Evolutionary conservation across 306 rosid species (phyloP).

Genomic region (Prunus campanulata): DNA sequence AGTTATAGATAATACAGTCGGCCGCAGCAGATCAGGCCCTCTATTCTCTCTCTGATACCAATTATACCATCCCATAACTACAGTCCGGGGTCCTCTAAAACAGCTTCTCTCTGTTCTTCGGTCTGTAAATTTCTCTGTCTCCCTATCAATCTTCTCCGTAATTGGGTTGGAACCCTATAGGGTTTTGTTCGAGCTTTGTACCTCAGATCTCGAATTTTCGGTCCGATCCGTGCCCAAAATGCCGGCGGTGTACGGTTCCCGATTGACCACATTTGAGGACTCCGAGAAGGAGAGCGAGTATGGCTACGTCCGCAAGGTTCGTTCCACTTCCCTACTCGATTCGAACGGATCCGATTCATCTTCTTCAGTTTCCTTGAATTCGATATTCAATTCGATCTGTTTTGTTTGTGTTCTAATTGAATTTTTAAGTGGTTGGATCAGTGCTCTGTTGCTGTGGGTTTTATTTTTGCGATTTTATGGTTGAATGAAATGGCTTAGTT

Average conservation of each 20-base stretch:
- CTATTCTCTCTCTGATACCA: not conserved
- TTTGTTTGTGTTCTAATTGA: not conserved
- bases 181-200: constrained; percentile 32
- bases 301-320: constrained; percentile 97
- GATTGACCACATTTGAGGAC: constrained; percentile 92
- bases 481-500: not conserved
- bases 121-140: not conserved
- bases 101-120: not conserved
- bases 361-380: not conserved
- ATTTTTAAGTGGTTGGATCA: constrained; percentile 2
- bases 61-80: not conserved
- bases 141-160: not conserved
- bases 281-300: constrained; percentile 98
- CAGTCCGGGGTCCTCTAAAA: constrained; percentile 10
- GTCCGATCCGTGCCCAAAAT: constrained; percentile 50
- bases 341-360: not conserved
- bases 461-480: not conserved
- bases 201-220: constrained; percentile 30
- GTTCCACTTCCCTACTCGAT: not conserved
- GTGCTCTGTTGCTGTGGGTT: not conserved
- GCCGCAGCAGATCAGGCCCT: not conserved
- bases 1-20: not conserved
- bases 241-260: constrained; percentile 92
- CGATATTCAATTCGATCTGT: constrained; percentile 16
- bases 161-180: constrained; percentile 35